Base-by-base conservation (phyloP, 1,284 basidiomycete species). In the Leucoagaricus sp. region DNA sequence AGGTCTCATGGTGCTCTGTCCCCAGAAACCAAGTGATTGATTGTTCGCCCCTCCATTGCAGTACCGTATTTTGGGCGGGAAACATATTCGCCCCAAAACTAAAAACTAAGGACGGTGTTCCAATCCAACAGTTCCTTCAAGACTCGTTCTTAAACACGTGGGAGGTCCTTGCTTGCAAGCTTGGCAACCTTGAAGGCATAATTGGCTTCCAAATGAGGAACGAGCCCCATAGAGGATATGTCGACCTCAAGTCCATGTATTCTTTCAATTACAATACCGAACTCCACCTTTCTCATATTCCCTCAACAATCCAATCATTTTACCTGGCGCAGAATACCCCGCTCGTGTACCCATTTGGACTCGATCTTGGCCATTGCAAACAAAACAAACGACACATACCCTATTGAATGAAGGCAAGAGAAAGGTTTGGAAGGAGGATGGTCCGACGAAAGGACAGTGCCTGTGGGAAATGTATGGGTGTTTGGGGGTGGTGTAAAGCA, bases 201-300 rank as follows among this genome's bases (percentile, higher is more conserved):
- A 67, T 97, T 15, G 96, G 96, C 0, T 96, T 98, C 59, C 92
- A 98, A 91, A 83, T 93, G 69, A 90, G 98, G 83, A 99, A 99
- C 66, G 96, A 99, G 72, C 96, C 96, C 0, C 96, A 99, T 73
- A 81, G 89, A 65, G 97, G 96, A 23, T 97, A 95, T 67, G 86
- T 97, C 59, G 85, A 90, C 56, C 75, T 96, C 2, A 78, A 85
- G 40, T 93, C 93, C 2, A 81, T 98, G 51, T 87, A 98, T 65
- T 77, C 77, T 29, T 98, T 93, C 75, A 88, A 98, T 71, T 95
- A 97, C 72, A 94, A 93, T 61, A 97, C 95, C 9, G 95, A 98
- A 67, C 82, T 99, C 5, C 94, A 98, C 65, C 81, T 98, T 26
- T 86, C 88, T 13, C 80, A 88, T 49, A 12, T 55, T 91, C 89